These are phyloP conservation scores for Capsicum pubescens DNA, from an alignment of 257 asterid genomes.

Conservation along the genomic window DNA sequence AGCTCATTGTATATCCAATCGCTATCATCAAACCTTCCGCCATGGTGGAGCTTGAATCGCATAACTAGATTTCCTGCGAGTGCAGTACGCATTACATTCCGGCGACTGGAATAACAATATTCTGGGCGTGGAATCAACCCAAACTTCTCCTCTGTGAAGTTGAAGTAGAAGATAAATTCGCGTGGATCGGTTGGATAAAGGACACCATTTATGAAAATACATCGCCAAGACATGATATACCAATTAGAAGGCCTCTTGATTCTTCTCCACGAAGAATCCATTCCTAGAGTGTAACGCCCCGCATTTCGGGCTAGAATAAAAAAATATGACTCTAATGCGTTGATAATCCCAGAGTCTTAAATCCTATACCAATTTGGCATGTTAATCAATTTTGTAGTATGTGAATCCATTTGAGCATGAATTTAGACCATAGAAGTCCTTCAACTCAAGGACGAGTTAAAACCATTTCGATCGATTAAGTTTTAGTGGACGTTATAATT, in stretches of 20 bases:
- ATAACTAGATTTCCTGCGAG: background rate
- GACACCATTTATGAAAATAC: background rate
- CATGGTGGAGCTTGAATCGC: background rate
- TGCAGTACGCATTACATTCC: background rate
- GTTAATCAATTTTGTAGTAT: no score
- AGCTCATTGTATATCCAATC: background rate
- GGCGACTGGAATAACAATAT: background rate
- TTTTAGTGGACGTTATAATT: no score
- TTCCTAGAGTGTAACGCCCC: no score
- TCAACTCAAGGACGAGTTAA: no score
- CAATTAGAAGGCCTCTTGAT: background rate
- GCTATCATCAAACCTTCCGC: background rate
- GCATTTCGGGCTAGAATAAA: no score
- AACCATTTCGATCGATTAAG: no score
- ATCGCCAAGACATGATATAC: background rate
- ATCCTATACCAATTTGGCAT: no score
- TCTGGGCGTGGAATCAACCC: background rate
- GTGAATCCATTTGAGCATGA: no score
- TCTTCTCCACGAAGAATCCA: background rate
- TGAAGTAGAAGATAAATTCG: background rate
- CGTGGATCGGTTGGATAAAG: background rate
- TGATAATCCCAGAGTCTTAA: no score
- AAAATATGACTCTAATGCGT: no score
- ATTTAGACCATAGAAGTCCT: no score
- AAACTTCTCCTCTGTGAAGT: background rate